Conservation (phyloP, 108 stramenopile species). For the Chaetoceros tenuissimus region DNA sequence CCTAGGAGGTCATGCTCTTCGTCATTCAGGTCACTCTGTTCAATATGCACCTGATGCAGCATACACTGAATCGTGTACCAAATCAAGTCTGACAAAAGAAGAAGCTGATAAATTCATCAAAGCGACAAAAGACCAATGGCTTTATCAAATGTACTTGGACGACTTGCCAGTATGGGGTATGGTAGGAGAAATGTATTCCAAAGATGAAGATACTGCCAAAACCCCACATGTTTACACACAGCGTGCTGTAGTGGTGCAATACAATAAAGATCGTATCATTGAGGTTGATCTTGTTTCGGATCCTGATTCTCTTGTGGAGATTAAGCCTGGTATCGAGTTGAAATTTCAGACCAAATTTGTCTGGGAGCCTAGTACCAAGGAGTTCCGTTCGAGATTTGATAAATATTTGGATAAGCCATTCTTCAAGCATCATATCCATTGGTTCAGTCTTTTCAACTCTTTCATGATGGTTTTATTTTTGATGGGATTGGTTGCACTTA, state of each 20-base stretch:
- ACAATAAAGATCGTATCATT: conserved; percentile 91
- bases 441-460: conserved; percentile 97
- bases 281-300: conserved; percentile 90
- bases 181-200: conserved; percentile 88
- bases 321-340: conserved; percentile 58
- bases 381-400: conserved; percentile 88
- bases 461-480: conserved; percentile 98
- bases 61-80: conserved; percentile 61
- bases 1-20: conserved; percentile 71
- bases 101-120: conserved; percentile 45
- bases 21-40: conserved; percentile 81
- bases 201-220: conserved; percentile 17
- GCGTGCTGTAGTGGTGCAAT: conserved; percentile 69
- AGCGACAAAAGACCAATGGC: conserved; percentile 88
- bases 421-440: conserved; percentile 99
- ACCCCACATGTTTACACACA: conserved; percentile 85
- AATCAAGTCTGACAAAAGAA: conserved; percentile 36
- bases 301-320: conserved; percentile 56
- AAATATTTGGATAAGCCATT: conserved; percentile 93
- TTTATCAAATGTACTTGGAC: conserved; percentile 96
- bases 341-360: conserved; percentile 70
- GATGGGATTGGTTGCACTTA: conserved; percentile 92
- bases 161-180: conserved; percentile 97
- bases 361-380: conserved; percentile 58
- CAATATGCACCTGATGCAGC: conserved; percentile 42